Base-by-base conservation (phyloP, 2,329 filamentous ascomycete species). In the Aspergillus caelatus region DNA sequence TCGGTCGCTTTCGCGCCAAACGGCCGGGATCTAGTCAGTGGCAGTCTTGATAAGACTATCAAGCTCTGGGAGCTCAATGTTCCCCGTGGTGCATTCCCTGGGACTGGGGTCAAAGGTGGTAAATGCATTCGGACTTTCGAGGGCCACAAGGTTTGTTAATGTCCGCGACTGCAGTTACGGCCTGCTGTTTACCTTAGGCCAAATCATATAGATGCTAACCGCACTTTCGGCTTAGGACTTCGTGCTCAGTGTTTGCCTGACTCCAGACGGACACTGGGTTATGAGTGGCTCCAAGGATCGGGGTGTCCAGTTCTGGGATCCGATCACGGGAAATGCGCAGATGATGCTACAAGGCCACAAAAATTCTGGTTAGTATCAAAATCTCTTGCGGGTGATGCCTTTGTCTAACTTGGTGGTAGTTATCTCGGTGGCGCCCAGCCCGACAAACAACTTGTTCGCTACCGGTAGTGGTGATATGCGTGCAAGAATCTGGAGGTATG, bases 281-380 rank as follows among this genome's bases (percentile, higher is more conserved):
- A 90, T 99, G 80, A 97, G 93, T 67, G 95, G 95, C 52, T 97
- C 93, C 66, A 99, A 99, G 83, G 95, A 99, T 75, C 88, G 95
- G 58, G 94, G 95, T 56, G 95, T 99, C 26, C 95, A 98, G 77
- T 98, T 99, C 84, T 99, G 95, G 95, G 94, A 99, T 75, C 94
- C 95, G 23, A 87, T 90, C 72, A 97, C 93, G 23, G 95, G 94
- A 41, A 90, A 92, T 69, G 96, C 94, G 1, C 94, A 98, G 81
- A 90, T 99, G 77, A 98, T 98, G 95, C 86, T 99, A 66, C 95
- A 98, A 79, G 95, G 95, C 30, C 95, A 99, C 78, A 98, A 98
- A 85, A 98, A 98, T 81, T 97, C 93, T 12, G 87, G 87, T 89
- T 78, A 72, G 84, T 80, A 30, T 61, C 54, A 58, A 21, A 19